Base-by-base conservation (phyloP, 2,329 filamentous ascomycete genomes). In the Ophiostoma novo-ulmi region DNA sequence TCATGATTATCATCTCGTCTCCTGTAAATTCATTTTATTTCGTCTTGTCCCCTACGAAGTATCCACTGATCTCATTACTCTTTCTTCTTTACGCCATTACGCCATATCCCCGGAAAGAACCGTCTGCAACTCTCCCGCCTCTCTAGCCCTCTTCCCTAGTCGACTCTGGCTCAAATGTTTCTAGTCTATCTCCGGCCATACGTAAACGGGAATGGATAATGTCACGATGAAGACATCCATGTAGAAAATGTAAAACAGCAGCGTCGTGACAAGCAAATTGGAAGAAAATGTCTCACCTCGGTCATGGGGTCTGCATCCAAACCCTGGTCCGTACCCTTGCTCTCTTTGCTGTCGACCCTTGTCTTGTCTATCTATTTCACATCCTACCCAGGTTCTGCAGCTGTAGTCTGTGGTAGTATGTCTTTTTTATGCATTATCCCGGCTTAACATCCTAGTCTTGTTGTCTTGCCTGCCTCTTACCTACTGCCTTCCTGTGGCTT, bases 41-140 rank as follows among this genome's bases (percentile, higher is more conserved):
- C 22, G 17, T 26, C 11, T 26, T 58, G 3, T 26, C 8, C 17
- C 44, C 17, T 48, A 20, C 61, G 3, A 31, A 31, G 17, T 66
- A 35, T 35, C 58, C 58, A 63, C 58, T 63, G 26, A 63, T 63
- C 58, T 35, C 11, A 13, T 14, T 36, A 3, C 36, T 63, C 26
- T 17, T 35, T 63, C 26, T 63, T 31, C 58, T 35, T 63, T 22
- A 63, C 22, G 22, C 52, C 52, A 58, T 58, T 58, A 58, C 52
- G 52, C 52, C 52, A 58, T 35, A 63, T 63, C 58, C 58, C 14
- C 52, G 52, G 58, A 63, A 63, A 31, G 58, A 63, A 63, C 26
- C 58, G 52, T 35, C 58, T 63, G 58, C 58, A 63, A 63, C 58
- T 63, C 58, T 63, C 58, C 58, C 58, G 58, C 52, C 13, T 17